phyloP scores from a whole-genome alignment of 2,329 filamentous ascomycete genomes.

The Cladophialophora exuberans region DNA sequence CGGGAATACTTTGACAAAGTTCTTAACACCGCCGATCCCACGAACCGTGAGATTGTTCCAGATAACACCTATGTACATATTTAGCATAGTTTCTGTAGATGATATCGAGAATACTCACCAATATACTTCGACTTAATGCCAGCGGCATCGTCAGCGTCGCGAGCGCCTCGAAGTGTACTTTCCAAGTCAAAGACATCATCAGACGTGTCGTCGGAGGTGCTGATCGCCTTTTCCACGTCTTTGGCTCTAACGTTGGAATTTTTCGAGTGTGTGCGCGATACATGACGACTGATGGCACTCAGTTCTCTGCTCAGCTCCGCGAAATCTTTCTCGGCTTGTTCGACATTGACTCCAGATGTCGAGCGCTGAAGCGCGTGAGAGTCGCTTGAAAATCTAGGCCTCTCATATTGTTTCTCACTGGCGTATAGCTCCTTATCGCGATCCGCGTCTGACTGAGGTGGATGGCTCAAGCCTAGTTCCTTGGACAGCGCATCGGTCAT shows the following conservation, averaged over 20 bases:
- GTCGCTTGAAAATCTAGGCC: conserved; percentile 31
- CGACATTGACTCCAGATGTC: conserved; percentile 47
- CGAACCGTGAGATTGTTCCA: conserved; percentile 79
- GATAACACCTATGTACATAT: conserved; percentile 52
- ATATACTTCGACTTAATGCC: conserved; percentile 82
- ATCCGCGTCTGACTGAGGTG: conserved; percentile 7
- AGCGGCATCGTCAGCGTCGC: conserved; percentile 71
- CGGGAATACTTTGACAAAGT: conserved; percentile 75
- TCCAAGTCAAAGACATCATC: conserved; percentile 75
- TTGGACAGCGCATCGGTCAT: conserved; percentile 24
- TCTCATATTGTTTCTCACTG: conserved; percentile 19
- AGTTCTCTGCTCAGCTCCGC: conserved; percentile 45
- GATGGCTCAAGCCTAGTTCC: conserved; percentile 19
- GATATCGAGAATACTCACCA: conserved; percentile 43
- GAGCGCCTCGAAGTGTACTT: conserved; percentile 69
- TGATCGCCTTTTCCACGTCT: conserved; percentile 64
- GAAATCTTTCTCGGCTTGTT: conserved; percentile 51
- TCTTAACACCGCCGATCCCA: conserved; percentile 73
- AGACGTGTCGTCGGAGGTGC: conserved; percentile 48
- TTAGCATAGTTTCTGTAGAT: neutral
- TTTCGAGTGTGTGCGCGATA: conserved; percentile 41
- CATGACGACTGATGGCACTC: conserved; percentile 41
- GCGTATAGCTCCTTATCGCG: conserved; percentile 2
- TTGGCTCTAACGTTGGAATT: conserved; percentile 35
- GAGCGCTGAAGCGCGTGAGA: conserved; percentile 39